phyloP scores from a whole-genome alignment of 805 yeast species.

The Schwanniomyces yamadae region DNA sequence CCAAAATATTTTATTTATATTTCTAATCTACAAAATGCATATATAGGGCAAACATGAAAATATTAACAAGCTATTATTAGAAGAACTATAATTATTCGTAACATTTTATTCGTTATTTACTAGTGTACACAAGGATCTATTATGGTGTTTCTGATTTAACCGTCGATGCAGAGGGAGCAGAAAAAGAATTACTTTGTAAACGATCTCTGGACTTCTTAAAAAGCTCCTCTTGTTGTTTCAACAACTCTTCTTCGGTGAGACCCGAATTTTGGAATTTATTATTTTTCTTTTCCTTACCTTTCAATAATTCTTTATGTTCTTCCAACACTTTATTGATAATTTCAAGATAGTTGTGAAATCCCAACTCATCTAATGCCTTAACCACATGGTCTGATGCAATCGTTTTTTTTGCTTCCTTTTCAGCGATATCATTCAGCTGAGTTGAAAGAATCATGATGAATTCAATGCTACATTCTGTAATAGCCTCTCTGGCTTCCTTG shows the following conservation, averaged over 20 bases:
- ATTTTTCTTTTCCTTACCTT: slow-evolving; percentile 85
- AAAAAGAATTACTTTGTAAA: slow-evolving; percentile 38
- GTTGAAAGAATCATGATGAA: slow-evolving; percentile 93
- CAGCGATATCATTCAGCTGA: slow-evolving; percentile 94
- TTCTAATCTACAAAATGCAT: slow-evolving; percentile 11
- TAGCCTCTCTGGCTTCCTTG: slow-evolving; percentile 91
- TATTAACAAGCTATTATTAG: neutral
- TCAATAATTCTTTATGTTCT: slow-evolving; percentile 85
- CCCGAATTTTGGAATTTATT: slow-evolving; percentile 94
- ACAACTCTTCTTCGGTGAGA: slow-evolving; percentile 84
- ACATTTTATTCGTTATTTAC: neutral
- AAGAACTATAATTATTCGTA: too few species aligned
- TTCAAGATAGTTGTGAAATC: slow-evolving; percentile 80
- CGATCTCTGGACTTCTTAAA: slow-evolving; percentile 76
- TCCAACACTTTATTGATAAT: slow-evolving; percentile 74
- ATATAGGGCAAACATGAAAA: slow-evolving; percentile 3
- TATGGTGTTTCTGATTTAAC: slow-evolving; percentile 12
- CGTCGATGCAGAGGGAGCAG: slow-evolving; percentile 8
- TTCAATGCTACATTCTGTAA: slow-evolving; percentile 94
- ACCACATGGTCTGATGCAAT: slow-evolving; percentile 95
- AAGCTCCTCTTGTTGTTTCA: slow-evolving; percentile 88
- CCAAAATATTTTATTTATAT: slow-evolving; percentile 5
- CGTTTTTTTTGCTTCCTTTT: slow-evolving; percentile 92
- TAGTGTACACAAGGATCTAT: slow-evolving; percentile 1
- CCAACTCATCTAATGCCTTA: slow-evolving; percentile 82